Evolutionary conservation across 179 eudicot species (phyloP), one percentile per base, ranked within the genome.

Genomic region (Nepenthes alata): DNA sequence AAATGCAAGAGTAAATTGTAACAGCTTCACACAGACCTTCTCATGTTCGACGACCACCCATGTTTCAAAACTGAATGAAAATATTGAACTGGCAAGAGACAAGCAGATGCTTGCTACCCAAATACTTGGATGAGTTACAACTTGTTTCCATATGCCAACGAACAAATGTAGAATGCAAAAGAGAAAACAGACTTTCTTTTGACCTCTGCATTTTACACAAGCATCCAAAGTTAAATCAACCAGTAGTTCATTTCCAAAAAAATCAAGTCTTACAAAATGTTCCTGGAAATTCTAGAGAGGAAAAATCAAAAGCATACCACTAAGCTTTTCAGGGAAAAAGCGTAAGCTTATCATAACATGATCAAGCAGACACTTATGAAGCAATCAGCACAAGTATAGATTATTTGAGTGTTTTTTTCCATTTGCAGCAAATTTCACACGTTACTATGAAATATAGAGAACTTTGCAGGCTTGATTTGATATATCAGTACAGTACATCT

Each of bases 1-100:
- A 52, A 49, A 37, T 35, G 58, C 57, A 60, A 66, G 51, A 36
- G n/a, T 37, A 57, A 14, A 63, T 9, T 60, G 55, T 2, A 25
- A 8, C 4, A 4, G 52, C 41, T 12, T 13, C 52, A 58, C 39
- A 78, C 80, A 51, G 71, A 93, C 97, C 98, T 93, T 89, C 55
- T 89, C 90, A 64, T 89, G 96, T 70, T 85, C 93, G 67, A 78
- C 80, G 57, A 93, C 95, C 95, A 89, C 83, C 94, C 94, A 93
- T 65, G 97, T 71, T 79, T 93, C 98, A 39, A 93, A 89, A 74
- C 87, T 80, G 80, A 85, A 86, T 47, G 80, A 85, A 71, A 71
- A 93, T 72, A 87, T 79, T 4, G 90, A 80, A 65, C 83, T 85
- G 75, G 97, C 84, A 67, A 93, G 79, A 67, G 94, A 83, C 70